Percentiles rank a stretch among this genome's conserved stretches.
Conservation (phyloP, 257 asterid genomes). For the Solanum tarapatanum region DNA sequence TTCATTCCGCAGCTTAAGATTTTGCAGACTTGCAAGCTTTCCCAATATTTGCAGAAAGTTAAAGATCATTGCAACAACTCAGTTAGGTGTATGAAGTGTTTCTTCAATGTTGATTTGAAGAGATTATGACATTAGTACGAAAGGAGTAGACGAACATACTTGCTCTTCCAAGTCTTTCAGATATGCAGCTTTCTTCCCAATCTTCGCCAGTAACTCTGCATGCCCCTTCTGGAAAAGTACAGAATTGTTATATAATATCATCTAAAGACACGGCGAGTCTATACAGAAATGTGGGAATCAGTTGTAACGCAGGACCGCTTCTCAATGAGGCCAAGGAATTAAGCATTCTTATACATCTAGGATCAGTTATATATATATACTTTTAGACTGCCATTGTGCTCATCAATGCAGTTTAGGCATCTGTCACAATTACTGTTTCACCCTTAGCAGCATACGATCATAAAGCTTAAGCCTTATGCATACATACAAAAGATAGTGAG, state of each 20-base stretch:
- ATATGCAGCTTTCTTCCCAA: conserved; percentile 5
- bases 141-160: conserved; percentile 1
- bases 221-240: conserved; percentile 1
- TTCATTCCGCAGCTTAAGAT: conserved; percentile 5
- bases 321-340: background rate
- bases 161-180: conserved; percentile 18
- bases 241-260: background rate
- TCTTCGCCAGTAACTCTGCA: background rate
- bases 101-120: background rate
- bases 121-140: background rate
- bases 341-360: background rate
- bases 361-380: background rate
- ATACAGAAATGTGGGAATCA: background rate
- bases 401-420: background rate
- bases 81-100: background rate
- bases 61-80: background rate
- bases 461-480: background rate
- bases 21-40: conserved; percentile 10
- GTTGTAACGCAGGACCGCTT: background rate
- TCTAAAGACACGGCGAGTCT: background rate
- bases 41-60: background rate
- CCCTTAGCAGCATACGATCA: background rate
- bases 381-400: background rate
- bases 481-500: background rate
- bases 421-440: background rate